Evolutionary conservation across 1,284 basidiomycete species (phyloP), one percentile per base, ranked within the genome.

Genomic region (Ceratobasidium sp.): DNA sequence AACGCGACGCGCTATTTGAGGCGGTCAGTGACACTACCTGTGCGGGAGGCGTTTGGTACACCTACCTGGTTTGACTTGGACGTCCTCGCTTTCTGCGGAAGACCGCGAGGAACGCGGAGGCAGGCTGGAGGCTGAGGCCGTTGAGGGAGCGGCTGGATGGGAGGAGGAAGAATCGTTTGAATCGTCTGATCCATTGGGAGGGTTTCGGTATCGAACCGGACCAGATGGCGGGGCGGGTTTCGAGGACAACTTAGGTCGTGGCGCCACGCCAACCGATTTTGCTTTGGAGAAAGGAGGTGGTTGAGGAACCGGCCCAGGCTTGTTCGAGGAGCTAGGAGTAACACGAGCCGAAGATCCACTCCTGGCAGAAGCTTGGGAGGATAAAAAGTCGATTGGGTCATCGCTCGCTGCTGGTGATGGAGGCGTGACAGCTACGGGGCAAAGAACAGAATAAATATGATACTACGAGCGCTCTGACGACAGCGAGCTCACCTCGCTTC

Each of bases 201-300:
- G 6, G 5, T 56, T 56, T 56, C 53, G 53, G 28, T 18, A 7
- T 18, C 11, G 25, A 18, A 2, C 16, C 14, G 7, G 3, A 7
- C 16, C n/a, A 9, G 48, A 30, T 11, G 30, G 9, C 36, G 62
- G n/a, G 33, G 23, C 30, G 1, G 25, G 16, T 30, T 33, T 51
- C 14, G 46, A 12, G 4, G 12, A 48, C 6, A 25, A 25, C 18
- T 51, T 44, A 21, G 48, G 53, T 33, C 49, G 36, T 21, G 25
- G 28, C n/a, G 33, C 25, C 44, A 21, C n/a, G 21, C 5, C 21
- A 62, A 21, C 21, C 16, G 48, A 56, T 2, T 30, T 56, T 21
- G 28, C 12, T 38, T 60, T 70, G 9, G 42, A 56, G 30, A 70
- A 70, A 18, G 67, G 67, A 23, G 67, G 67, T 1, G 67, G 67